Evolutionary conservation across 2,329 filamentous ascomycete genomes (phyloP).

Genomic region (Harringtonia lauricola): DNA sequence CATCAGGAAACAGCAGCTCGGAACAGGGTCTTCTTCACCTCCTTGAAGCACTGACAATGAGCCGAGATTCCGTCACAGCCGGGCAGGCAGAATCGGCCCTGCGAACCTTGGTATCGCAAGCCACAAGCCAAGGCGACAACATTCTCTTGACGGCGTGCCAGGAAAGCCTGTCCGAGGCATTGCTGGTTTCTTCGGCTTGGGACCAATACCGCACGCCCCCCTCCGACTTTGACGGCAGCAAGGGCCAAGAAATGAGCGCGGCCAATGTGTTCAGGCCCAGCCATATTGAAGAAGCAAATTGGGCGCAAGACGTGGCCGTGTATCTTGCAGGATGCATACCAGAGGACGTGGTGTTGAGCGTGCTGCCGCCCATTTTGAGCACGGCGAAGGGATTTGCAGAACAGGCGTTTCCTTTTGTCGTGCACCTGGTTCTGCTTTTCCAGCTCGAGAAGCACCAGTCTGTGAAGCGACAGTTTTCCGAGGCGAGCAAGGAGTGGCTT

Average conservation of each 20-base stretch:
- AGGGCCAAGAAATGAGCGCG: slow-evolving; percentile 7
- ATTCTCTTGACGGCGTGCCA: slow-evolving; percentile 38
- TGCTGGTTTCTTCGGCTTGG: slow-evolving; percentile 47
- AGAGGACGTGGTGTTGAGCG: slow-evolving; percentile 56
- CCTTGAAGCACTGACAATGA: slow-evolving; percentile 50
- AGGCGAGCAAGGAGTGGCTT: slow-evolving; percentile 54
- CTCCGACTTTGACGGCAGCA: slow-evolving; percentile 31
- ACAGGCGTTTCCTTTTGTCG: slow-evolving; percentile 67
- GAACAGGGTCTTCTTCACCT: slow-evolving; percentile 52
- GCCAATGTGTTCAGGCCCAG: slow-evolving; percentile 23
- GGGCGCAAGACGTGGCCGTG: slow-evolving; percentile 52
- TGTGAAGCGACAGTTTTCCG: slow-evolving; percentile 53
- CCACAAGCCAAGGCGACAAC: slow-evolving; percentile 33
- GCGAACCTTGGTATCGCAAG: slow-evolving; percentile 44
- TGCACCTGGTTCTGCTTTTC: slow-evolving; percentile 68
- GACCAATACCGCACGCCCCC: slow-evolving; percentile 40
- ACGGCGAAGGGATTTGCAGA: slow-evolving; percentile 60
- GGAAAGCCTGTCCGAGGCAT: slow-evolving; percentile 36
- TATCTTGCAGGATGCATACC: slow-evolving; percentile 48
- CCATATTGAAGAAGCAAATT: slow-evolving; percentile 35
- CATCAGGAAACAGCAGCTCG: slow-evolving; percentile 40
- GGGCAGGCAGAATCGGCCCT: slow-evolving; percentile 51
- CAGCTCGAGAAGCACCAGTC: slow-evolving; percentile 52
- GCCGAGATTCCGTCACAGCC: slow-evolving; percentile 41
- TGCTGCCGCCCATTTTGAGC: slow-evolving; percentile 54